Evolutionary conservation across 2,329 filamentous ascomycete genomes (phyloP).

Genomic region (Microsporum canis): DNA sequence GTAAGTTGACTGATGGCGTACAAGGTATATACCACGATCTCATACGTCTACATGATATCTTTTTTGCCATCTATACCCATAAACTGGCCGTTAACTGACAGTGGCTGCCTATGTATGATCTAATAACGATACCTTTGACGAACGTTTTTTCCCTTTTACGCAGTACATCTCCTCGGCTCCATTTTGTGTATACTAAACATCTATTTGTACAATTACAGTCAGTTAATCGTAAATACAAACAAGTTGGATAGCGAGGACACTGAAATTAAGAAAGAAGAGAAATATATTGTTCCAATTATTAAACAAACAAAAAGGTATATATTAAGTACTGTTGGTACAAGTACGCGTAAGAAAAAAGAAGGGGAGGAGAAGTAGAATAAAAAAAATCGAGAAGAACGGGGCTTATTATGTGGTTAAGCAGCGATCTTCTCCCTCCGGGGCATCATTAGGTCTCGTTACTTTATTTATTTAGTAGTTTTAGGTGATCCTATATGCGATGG

Average conservation of each 20-base stretch:
- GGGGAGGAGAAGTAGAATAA: background rate
- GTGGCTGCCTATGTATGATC: background rate
- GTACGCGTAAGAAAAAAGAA: background rate
- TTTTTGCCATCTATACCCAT: background rate
- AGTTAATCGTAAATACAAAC: too few species aligned
- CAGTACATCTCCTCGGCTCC: background rate
- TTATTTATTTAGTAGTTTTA: constrained; percentile 4
- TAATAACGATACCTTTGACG: background rate
- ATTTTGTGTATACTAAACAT: background rate
- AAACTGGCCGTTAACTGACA: background rate
- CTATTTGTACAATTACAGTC: background rate
- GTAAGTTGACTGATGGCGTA: background rate
- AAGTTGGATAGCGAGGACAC: too few species aligned
- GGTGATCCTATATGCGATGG: background rate
- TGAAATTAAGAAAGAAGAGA: background rate
- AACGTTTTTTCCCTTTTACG: background rate
- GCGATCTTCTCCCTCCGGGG: background rate
- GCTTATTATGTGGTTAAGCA: background rate
- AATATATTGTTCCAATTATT: background rate
- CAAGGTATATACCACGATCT: background rate
- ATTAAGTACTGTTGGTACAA: constrained; percentile 4
- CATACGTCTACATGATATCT: background rate
- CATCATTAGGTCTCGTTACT: background rate
- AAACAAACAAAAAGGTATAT: constrained; percentile 1
- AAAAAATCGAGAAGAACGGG: background rate